These are phyloP conservation scores for Nakaseomyces nivariensis DNA, from an alignment of 1,139 yeast genomes.

Conservation along the genomic window DNA sequence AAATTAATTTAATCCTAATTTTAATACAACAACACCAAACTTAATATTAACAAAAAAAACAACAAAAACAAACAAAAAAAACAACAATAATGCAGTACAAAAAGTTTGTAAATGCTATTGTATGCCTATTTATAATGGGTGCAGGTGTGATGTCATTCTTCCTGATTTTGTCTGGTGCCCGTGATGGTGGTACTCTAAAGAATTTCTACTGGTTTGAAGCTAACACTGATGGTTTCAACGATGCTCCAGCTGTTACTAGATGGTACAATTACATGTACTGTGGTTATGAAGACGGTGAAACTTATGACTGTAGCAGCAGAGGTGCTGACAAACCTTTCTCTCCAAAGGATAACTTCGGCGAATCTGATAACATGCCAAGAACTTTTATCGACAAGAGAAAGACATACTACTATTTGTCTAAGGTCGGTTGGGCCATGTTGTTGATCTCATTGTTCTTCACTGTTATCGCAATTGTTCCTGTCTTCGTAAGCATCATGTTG, in stretches of 20 bases:
- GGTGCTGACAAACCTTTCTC: slow-evolving; percentile 52
- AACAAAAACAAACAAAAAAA: neutral
- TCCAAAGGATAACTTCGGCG: slow-evolving; percentile 59
- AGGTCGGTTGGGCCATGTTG: slow-evolving; percentile 61
- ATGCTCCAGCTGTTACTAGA: slow-evolving; percentile 40
- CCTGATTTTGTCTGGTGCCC: slow-evolving; percentile 54
- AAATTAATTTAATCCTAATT: neutral
- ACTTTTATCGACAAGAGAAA: slow-evolving; percentile 38
- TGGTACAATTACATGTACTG: slow-evolving; percentile 72
- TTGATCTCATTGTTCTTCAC: slow-evolving; percentile 50
- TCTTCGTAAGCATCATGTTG: slow-evolving; percentile 14
- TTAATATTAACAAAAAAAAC: neutral
- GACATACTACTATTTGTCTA: slow-evolving; percentile 51
- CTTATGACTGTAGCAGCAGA: slow-evolving; percentile 14
- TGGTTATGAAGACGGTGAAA: slow-evolving; percentile 34
- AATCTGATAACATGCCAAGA: slow-evolving; percentile 42
- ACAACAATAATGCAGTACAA: slow-evolving; percentile 6
- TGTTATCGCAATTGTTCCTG: slow-evolving; percentile 37
- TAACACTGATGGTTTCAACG: slow-evolving; percentile 46
- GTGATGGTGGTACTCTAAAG: slow-evolving; percentile 38
- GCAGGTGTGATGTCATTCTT: slow-evolving; percentile 47
- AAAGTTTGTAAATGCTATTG: slow-evolving; percentile 23
- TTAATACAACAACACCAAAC: neutral
- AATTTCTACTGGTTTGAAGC: slow-evolving; percentile 65
- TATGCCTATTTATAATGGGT: slow-evolving; percentile 29